Conservation (phyloP, 768 basidiomycete genomes). For the Phanerodontia chrysosporium region DNA sequence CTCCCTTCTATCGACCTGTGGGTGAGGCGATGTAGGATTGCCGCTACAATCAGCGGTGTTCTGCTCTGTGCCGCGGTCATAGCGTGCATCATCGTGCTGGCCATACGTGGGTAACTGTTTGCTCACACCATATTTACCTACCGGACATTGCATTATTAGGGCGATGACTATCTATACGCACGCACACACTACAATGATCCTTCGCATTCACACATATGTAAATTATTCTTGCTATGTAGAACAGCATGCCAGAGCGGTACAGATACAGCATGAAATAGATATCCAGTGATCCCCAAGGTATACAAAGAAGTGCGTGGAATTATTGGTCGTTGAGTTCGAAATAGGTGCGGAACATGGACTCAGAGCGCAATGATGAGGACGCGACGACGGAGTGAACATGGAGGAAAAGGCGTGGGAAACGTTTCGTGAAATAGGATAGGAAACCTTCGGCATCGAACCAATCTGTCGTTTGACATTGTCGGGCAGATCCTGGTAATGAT, state of each 20-base stretch:
- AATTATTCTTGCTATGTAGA: conserved; percentile 4
- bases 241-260: conserved; percentile 20
- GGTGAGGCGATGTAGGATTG: conserved; percentile 50
- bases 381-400: conserved; percentile 87
- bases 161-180: not conserved
- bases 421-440: conserved; percentile 85
- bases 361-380: conserved; percentile 64
- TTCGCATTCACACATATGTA: not conserved
- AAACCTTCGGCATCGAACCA: conserved; percentile 89
- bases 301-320: conserved; percentile 11
- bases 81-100: conserved; percentile 41
- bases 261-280: conserved; percentile 23
- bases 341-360: conserved; percentile 89
- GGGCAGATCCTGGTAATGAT: conserved; percentile 96
- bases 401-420: conserved; percentile 89
- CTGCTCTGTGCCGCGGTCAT: conserved; percentile 47
- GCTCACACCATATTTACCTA: not conserved
- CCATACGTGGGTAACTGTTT: conserved; percentile 1
- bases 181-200: not conserved
- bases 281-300: conserved; percentile 10
- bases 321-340: conserved; percentile 63
- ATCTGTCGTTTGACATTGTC: conserved; percentile 86
- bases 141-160: not conserved
- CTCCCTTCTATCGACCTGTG: conserved; percentile 29
- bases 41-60: conserved; percentile 54